Evolutionary conservation across 2,329 filamentous ascomycete genomes (phyloP), one percentile per base, ranked within the genome.

Genomic region (Xylaria sp.): DNA sequence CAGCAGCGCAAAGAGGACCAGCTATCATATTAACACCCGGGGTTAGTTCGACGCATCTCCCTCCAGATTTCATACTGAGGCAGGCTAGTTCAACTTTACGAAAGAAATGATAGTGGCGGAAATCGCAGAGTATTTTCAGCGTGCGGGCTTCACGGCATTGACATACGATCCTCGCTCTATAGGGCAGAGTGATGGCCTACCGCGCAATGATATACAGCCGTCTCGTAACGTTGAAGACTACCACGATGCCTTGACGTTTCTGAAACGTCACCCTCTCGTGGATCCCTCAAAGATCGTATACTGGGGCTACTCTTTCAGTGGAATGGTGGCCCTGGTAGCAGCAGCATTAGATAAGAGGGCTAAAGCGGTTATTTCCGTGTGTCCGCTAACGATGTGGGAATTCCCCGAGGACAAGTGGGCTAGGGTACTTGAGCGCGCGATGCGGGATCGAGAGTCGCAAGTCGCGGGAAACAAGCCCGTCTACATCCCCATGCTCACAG

Each of bases 211-310:
- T 6, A 77, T 81, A 51, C 71, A 82, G 56, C 81, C 81, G 0
- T 26, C 64, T 23, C 72, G 76, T 51, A 72, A 80, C 48, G 72
- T 77, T 6, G 72, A 74, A 31, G 80, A 82, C 68, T 74, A 73
- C 42, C 72, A 71, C 44, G 78, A 80, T 49, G 78, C 78, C 74
- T 81, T 87, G 66, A 84, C 84, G 4, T 82, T 78, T 28, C 80
- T 87, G 65, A 83, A 83, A 76, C 76, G 82, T 6, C 67, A 81
- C 13, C 80, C 80, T 1, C 79, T 83, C 57, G 77, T 83, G 2
- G 76, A 78, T 46, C 59, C 74, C 0, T 48, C 68, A 1, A 73
- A 72, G 10, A 74, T 79, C n/a, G 74, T 65, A 0, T 65, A 71
- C 54, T 79, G 77, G 77, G 79, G 79, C n/a, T 77, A 72, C 54